Percentiles rank a stretch among this genome's conserved stretches.
These are phyloP conservation scores for Xylaria sp. DNA, from an alignment of 2,329 filamentous ascomycete genomes.

Conservation along the genomic window DNA sequence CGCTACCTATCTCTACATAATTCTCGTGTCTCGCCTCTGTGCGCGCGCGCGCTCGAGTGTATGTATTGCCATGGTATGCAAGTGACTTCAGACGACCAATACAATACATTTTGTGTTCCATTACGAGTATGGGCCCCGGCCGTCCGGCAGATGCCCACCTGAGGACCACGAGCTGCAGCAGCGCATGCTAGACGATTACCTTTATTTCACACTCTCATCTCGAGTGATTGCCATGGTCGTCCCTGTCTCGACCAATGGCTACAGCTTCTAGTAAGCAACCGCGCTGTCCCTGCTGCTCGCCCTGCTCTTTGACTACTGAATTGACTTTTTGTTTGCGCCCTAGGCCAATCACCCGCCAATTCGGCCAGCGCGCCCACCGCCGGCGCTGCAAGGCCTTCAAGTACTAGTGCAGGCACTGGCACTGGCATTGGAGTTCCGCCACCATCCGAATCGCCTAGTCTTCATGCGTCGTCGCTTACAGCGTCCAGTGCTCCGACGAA, in stretches of 20 bases:
- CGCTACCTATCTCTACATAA: constrained; percentile 17
- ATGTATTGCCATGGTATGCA: constrained; percentile 44
- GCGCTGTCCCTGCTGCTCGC: constrained; percentile 3
- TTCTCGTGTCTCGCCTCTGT: constrained; percentile 16
- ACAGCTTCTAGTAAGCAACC: constrained; percentile 45
- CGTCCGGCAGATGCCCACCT: constrained; percentile 42
- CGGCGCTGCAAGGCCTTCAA: constrained; percentile 37
- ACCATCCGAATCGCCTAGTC: constrained; percentile 43
- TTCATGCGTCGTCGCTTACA: constrained; percentile 41
- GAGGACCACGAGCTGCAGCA: constrained; percentile 27
- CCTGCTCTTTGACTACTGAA: constrained; percentile 15
- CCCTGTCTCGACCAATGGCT: constrained; percentile 46
- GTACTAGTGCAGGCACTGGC: constrained; percentile 35
- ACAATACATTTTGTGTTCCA: constrained; percentile 39
- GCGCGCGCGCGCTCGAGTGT: constrained; percentile 20
- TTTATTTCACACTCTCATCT: constrained; percentile 20
- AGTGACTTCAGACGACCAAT: constrained; percentile 35
- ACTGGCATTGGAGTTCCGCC: constrained; percentile 37
- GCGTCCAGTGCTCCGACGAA: constrained; percentile 38
- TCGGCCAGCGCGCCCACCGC: constrained; percentile 43
- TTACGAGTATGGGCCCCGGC: constrained; percentile 47
- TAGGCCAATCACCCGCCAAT: constrained; percentile 48
- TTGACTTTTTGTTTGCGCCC: constrained; percentile 39
- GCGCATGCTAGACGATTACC: constrained; percentile 39
- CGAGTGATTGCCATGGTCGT: constrained; percentile 45